These are phyloP conservation scores for Monilinia vaccinii-corymbosi DNA, from an alignment of 2,329 filamentous ascomycete species.

Conservation along the genomic window DNA sequence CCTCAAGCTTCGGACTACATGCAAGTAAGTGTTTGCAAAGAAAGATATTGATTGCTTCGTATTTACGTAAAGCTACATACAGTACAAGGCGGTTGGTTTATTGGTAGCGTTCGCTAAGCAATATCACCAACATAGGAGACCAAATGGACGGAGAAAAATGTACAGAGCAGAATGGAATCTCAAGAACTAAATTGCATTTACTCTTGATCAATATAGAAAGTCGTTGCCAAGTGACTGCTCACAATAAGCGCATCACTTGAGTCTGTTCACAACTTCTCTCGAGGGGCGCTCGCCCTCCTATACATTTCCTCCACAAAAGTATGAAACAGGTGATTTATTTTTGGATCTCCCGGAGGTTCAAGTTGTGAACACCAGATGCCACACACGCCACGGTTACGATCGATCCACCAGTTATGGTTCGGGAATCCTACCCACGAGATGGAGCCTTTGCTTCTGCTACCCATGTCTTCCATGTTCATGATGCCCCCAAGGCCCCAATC, in stretches of 20 bases:
- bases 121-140: background rate
- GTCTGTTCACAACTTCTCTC: background rate
- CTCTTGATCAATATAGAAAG: background rate
- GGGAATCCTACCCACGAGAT: constrained; percentile 38
- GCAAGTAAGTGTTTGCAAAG: too few relatives aligned
- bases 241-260: background rate
- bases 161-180: too few relatives aligned
- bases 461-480: constrained; percentile 32
- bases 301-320: constrained; percentile 36
- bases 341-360: constrained; percentile 34
- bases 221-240: too few relatives aligned
- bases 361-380: constrained; percentile 36
- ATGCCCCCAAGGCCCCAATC: constrained; percentile 36
- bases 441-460: constrained; percentile 32
- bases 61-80: background rate
- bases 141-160: background rate
- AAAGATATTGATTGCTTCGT: background rate
- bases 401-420: constrained; percentile 39
- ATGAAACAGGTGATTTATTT: constrained; percentile 29
- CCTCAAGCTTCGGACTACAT: background rate
- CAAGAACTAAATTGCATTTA: background rate
- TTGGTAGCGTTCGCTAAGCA: background rate
- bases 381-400: constrained; percentile 33
- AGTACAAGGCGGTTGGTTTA: background rate
- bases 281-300: constrained; percentile 3